Conservation (phyloP, 1,139 yeast genomes). For the Suhomyces ambrosiae region DNA sequence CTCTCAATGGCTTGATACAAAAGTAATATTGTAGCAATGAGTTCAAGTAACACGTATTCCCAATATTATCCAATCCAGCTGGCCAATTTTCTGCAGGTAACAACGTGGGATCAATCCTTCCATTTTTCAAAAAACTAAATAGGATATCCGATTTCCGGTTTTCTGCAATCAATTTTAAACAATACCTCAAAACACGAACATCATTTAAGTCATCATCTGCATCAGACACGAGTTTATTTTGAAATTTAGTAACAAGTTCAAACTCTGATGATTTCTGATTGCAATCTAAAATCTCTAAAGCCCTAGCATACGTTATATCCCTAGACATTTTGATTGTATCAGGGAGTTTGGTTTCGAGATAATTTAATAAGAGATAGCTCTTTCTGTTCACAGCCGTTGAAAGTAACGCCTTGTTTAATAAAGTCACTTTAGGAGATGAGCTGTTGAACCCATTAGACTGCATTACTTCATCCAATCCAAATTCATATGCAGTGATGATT, state of each 20-base stretch:
- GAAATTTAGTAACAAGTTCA: constrained; percentile 57
- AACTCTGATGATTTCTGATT: constrained; percentile 53
- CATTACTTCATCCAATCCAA: constrained; percentile 64
- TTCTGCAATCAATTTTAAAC: constrained; percentile 51
- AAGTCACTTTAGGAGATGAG: constrained; percentile 43
- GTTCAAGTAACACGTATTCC: constrained; percentile 92
- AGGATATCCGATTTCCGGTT: constrained; percentile 55
- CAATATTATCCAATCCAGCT: constrained; percentile 89
- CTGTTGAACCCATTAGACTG: constrained; percentile 56
- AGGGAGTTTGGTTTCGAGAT: constrained; percentile 48
- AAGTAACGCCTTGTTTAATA: constrained; percentile 38
- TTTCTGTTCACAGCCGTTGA: constrained; percentile 45
- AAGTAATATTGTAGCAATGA: constrained; percentile 88
- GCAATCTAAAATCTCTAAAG: constrained; percentile 48
- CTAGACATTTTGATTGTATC: constrained; percentile 25
- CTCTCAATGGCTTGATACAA: constrained; percentile 78
- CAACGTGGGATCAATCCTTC: constrained; percentile 60
- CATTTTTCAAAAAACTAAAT: constrained; percentile 54
- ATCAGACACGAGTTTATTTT: constrained; percentile 31
- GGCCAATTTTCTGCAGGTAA: constrained; percentile 76
- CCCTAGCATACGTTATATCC: constrained; percentile 28
- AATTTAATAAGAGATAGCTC: constrained; percentile 47
- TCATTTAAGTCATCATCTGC: constrained; percentile 28
- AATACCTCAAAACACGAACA: constrained; percentile 51
- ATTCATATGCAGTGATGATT: constrained; percentile 67